These are phyloP conservation scores for Diospyros lotus DNA, from an alignment of 148 eudicot species.

Conservation along the genomic window DNA sequence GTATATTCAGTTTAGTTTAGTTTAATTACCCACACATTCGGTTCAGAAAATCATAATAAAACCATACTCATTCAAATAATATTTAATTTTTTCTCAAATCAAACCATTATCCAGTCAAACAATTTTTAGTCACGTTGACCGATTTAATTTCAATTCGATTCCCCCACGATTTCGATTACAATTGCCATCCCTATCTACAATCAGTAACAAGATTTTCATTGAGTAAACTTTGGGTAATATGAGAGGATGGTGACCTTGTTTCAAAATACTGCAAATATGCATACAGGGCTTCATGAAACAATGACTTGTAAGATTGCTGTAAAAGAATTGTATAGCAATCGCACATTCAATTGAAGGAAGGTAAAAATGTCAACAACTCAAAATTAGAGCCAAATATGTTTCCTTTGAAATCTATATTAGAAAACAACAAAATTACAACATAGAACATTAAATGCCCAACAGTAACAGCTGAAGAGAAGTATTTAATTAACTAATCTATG, in stretches of 20 bases:
- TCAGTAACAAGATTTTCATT: too few species aligned
- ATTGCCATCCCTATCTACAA: too few species aligned
- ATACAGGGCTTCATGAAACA: neutral
- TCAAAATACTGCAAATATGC: neutral
- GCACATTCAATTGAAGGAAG: neutral
- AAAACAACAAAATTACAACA: conserved; percentile 5
- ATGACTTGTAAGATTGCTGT: neutral
- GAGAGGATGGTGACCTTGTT: neutral
- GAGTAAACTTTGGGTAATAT: too few species aligned
- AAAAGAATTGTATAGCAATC: conserved; percentile 4
- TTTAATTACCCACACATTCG: too few species aligned
- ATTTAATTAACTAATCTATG: neutral
- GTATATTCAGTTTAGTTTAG: too few species aligned
- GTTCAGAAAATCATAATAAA: too few species aligned
- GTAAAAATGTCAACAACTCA: neutral
- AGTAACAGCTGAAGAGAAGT: neutral
- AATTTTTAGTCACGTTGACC: too few species aligned
- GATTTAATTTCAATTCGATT: too few species aligned
- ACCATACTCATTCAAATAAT: too few species aligned
- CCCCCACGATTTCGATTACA: too few species aligned
- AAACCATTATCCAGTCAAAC: too few species aligned
- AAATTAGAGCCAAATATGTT: conserved; percentile 4
- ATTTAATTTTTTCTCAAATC: too few species aligned
- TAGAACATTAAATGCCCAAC: neutral
- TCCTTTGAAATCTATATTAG: neutral